Evolutionary conservation across 73 alveolate species (phyloP), one percentile per base, ranked within the genome.

Genomic region (Tetrahymena thermophila): DNA sequence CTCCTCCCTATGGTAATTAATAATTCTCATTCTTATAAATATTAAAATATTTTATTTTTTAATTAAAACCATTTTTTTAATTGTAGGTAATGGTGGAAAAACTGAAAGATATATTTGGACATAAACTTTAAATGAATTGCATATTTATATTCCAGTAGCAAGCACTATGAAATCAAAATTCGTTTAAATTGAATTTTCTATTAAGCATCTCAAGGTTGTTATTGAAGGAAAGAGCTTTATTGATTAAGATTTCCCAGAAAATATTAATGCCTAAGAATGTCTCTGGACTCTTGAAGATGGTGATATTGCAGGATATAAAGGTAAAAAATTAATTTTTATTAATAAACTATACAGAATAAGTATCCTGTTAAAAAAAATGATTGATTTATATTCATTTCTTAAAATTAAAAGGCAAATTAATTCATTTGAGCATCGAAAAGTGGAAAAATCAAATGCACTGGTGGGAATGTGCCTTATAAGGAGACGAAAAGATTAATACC

Each of bases 81-180:
- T 50, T 50, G 10, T 7, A 31, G 99, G 99, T 43, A 99, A 99
- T 94, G 99, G 99, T 83, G 99, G 98, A 35, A 96, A 95, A 44
- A 98, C 99, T 94, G 99, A 98, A 85, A 98, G 97, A 94, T 99
- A 99, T 94, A 94, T 96, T 38, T 99, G 99, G 99, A 97, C 99
- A 19, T 98, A 99, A 96, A 98, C 99, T 93, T 98, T 99, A 23
- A 97, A 96, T 85, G 99, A 99, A 94, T 98, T 98, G 23, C 94
- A 98, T 19, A 96, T 98, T 96, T 94, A 99, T 93, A 95, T 99
- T 94, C 98, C 97, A 57, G 96, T 99, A 37, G 99, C 99, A 31
- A 96, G 93, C 35, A 97, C 94, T 25, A 94, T 96, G 23, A 97
- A 96, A 43, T 98, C 98, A 34, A 99, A 98, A 94, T 93, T 95